Evolutionary conservation across 164 flowering plant genomes (phyloP), one percentile per base, ranked within the genome.

Genomic region (Saururus chinensis): DNA sequence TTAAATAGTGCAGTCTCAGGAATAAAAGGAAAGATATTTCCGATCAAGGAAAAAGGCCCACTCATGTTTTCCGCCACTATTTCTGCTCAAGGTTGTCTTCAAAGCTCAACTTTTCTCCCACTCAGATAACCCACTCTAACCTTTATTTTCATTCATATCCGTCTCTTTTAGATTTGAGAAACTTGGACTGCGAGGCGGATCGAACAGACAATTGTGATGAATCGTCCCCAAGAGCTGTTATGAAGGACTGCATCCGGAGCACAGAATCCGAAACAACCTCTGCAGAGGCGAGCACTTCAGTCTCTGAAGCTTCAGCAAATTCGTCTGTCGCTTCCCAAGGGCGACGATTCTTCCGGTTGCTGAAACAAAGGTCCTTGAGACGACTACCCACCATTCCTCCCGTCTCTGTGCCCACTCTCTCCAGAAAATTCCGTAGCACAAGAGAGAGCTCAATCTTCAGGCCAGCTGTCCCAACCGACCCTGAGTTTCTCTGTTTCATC

Each of bases 211-310:
- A 11, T 5, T 12, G 19, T 4, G 51, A 49, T 30, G 45, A 13
- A 41, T 37, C 25, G 48, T 82, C 89, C 19, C 89, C 88, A 8
- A 74, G 71, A 60, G 82, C 79, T 23, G 84, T 87, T 64, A 71
- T 81, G 6, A 86, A 85, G 60, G 86, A 80, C 59, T 82, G 63
- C 67, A 71, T 74, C 17, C 77, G 71, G 45, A 68, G 68, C 42
- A 3, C 49, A 6, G 73, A 71, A 25, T 68, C 70, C 0, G 73
- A 70, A 51, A 60, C 64, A 1, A 61, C 51, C 64, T 75, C 82
- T 58, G 66, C 83, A 48, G 74, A 60, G 56, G 60, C 72, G 52
- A 80, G 86, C 73, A 80, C 85, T n/a, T 82, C 88, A 22, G 78
- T 68, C 25, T 72, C 76, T 1, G 84, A 78, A 9, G 35, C 52